A percentile compares a stretch with the other conserved stretches of the same genome.
Evolutionary conservation across 257 asterid species (phyloP).

Genomic region (Rhazya stricta): DNA sequence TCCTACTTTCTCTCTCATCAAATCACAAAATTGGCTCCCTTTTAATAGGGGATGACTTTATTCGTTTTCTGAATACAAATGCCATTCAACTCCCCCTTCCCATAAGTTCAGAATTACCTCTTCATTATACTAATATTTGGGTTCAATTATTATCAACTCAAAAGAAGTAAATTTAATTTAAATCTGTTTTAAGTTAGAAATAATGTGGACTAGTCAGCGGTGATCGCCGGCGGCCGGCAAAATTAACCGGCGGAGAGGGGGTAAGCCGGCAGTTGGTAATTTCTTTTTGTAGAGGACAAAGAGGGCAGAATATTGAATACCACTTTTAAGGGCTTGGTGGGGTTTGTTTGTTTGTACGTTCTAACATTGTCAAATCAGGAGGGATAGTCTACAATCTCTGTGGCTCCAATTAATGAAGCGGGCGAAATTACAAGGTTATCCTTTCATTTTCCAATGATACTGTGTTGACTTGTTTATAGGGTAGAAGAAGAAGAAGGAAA

Average conservation of each 20-base stretch:
- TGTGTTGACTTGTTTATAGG: too few species aligned
- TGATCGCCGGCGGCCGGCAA: slow-evolving; percentile 5
- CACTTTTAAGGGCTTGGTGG: neutral
- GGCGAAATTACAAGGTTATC: neutral
- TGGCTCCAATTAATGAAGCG: neutral
- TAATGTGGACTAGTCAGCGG: neutral
- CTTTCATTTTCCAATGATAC: neutral
- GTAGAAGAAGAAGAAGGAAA: neutral
- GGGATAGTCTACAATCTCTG: neutral
- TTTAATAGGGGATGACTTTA: slow-evolving; percentile 1
- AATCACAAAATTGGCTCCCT: slow-evolving; percentile 16
- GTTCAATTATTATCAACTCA: neutral
- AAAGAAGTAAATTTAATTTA: neutral
- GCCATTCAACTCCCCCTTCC: neutral
- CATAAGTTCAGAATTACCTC: neutral
- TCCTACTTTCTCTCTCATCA: slow-evolving; percentile 25
- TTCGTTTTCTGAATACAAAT: neutral
- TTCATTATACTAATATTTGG: neutral
- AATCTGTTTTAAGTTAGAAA: neutral
- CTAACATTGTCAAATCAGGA: neutral
- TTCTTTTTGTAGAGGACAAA: neutral
- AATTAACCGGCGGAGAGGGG: neutral
- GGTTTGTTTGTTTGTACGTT: neutral
- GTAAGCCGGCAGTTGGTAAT: neutral
- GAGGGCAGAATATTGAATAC: neutral